phyloP scores from a whole-genome alignment of 2,329 filamentous ascomycete genomes.

The Xylaria sp. region DNA sequence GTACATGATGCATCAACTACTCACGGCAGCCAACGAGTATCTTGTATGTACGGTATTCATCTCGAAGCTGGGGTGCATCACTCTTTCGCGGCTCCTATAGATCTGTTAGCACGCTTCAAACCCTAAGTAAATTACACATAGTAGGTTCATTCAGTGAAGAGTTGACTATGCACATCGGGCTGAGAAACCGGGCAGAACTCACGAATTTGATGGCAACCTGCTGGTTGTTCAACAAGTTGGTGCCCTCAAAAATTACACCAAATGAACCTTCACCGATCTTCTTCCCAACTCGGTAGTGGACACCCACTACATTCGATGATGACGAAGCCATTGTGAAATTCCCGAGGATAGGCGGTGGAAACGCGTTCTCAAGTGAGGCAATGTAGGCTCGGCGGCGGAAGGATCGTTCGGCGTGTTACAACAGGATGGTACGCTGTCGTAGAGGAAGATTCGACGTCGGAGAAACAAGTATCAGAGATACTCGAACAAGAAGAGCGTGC shows the following conservation, averaged over 20 bases:
- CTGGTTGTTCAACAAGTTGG: constrained; percentile 98
- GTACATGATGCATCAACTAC: constrained; percentile 55
- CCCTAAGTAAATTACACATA: neutral
- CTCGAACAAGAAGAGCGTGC: constrained; percentile 42
- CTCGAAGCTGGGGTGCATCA: constrained; percentile 95
- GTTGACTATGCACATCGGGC: neutral
- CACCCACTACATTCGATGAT: constrained; percentile 96
- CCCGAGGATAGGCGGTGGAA: constrained; percentile 12
- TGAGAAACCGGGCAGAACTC: constrained; percentile 56
- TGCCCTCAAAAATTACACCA: constrained; percentile 98
- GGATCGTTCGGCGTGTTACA: constrained; percentile 21
- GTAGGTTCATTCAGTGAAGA: neutral
- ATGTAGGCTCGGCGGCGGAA: constrained; percentile 24
- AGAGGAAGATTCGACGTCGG: constrained; percentile 27
- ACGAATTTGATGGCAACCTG: constrained; percentile 99
- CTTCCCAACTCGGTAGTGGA: constrained; percentile 98
- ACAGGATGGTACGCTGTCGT: constrained; percentile 27
- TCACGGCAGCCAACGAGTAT: constrained; percentile 98
- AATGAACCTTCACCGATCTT: constrained; percentile 99
- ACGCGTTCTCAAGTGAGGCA: constrained; percentile 36
- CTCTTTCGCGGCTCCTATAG: constrained; percentile 94
- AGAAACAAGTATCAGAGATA: constrained; percentile 47
- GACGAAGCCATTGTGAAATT: constrained; percentile 77
- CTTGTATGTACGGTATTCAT: constrained; percentile 99
- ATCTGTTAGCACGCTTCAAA: constrained; percentile 23